Evolutionary conservation across 306 rosid species (phyloP).

Genomic region (Rosa persica): DNA sequence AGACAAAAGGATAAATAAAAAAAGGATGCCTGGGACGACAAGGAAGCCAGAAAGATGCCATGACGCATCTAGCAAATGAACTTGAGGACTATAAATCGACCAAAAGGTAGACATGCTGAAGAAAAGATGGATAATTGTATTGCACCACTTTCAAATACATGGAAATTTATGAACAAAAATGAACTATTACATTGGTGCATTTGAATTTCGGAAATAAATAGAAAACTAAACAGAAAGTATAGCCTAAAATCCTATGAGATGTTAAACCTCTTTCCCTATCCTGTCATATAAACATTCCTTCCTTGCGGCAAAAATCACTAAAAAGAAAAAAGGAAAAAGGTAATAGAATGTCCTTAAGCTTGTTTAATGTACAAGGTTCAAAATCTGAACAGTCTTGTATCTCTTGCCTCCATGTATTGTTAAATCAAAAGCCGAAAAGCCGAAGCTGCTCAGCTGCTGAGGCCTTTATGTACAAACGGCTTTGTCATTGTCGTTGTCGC

Average conservation of each 20-base stretch:
- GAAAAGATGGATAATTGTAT: neutral
- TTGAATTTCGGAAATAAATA: neutral
- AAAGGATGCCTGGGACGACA: neutral
- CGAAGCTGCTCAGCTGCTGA: conserved; percentile 23
- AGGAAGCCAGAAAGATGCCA: neutral
- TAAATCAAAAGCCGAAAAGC: neutral
- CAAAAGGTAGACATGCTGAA: neutral
- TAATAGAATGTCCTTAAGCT: neutral
- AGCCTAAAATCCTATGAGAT: neutral
- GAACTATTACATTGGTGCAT: neutral
- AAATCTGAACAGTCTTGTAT: conserved; percentile 25
- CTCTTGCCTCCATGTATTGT: neutral
- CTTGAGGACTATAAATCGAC: neutral
- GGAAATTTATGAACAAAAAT: neutral
- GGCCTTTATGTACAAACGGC: conserved; percentile 33
- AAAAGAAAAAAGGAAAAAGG: neutral
- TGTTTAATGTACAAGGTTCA: conserved; percentile 38
- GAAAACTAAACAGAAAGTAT: neutral
- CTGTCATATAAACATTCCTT: conserved; percentile 6
- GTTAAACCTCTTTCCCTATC: neutral
- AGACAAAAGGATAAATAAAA: neutral
- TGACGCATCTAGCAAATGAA: neutral
- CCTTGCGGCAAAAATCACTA: conserved; percentile 23
- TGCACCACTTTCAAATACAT: neutral
- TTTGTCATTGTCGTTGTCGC: neutral